A percentile compares a stretch with the other conserved stretches of the same genome.
These are phyloP conservation scores for Brassica hybrid DNA, from an alignment of 441 rosid genomes.

Conservation along the genomic window DNA sequence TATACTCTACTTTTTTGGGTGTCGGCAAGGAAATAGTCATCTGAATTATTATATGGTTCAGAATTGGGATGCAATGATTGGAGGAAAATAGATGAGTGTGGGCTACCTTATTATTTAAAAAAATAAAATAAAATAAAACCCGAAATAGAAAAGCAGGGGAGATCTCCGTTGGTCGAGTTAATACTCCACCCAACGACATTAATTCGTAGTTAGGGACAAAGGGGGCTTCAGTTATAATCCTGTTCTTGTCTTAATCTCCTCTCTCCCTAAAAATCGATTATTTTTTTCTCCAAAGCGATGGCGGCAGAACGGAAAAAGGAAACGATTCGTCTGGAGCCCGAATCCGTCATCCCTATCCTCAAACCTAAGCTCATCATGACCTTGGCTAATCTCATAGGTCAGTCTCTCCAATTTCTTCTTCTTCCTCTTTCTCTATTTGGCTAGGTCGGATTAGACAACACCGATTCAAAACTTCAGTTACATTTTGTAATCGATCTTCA, in stretches of 20 bases:
- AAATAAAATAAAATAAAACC: neutral
- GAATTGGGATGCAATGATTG: constrained; percentile 6
- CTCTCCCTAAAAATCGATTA: neutral
- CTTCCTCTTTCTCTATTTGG: no score
- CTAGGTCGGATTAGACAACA: constrained; percentile 5
- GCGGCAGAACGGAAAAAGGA: constrained; percentile 54
- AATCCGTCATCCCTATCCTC: constrained; percentile 81
- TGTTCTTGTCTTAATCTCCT: neutral
- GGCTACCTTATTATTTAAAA: neutral
- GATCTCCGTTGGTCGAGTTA: constrained; percentile 37
- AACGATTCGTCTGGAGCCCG: constrained; percentile 66
- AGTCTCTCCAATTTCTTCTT: constrained; percentile 8
- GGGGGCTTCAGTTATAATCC: neutral
- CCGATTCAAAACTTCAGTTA: no score
- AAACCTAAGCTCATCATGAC: constrained; percentile 69
- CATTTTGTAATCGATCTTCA: neutral
- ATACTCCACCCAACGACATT: constrained; percentile 29
- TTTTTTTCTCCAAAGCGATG: constrained; percentile 27
- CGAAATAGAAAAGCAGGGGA: neutral
- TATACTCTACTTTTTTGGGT: neutral
- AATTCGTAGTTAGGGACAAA: constrained; percentile 1
- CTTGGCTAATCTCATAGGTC: constrained; percentile 65
- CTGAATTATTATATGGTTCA: neutral
- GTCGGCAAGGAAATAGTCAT: constrained; percentile 37
- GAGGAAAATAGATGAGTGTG: constrained; percentile 3